phyloP scores from a whole-genome alignment of 805 yeast genomes.

The Lipomyces orientalis region DNA sequence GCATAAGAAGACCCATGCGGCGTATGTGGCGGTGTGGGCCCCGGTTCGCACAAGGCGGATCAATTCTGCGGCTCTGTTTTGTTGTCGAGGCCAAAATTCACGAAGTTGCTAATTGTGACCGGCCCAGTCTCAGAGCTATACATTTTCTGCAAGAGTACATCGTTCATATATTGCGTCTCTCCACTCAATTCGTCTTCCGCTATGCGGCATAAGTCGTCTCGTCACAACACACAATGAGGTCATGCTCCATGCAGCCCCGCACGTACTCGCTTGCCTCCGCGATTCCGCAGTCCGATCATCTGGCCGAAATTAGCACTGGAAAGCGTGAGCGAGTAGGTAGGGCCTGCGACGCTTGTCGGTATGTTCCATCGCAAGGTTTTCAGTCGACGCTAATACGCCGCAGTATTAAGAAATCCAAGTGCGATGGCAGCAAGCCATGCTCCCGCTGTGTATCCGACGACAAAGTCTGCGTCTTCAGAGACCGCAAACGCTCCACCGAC shows the following conservation, averaged over 20 bases:
- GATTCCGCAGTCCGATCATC: too few species aligned
- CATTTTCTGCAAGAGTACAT: too few species aligned
- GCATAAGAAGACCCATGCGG: not conserved
- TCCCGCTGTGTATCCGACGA: constrained; percentile 58
- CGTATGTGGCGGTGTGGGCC: not conserved
- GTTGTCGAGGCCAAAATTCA: not conserved
- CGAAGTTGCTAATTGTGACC: too few species aligned
- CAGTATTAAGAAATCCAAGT: constrained; percentile 34
- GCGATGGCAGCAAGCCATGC: constrained; percentile 56
- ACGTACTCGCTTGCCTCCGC: too few species aligned
- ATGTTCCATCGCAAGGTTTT: not conserved
- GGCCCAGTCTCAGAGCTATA: too few species aligned
- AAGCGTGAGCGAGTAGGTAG: constrained; percentile 50
- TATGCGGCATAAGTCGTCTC: too few species aligned
- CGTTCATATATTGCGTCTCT: too few species aligned
- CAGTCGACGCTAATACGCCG: not conserved
- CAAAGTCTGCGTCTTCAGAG: constrained; percentile 61
- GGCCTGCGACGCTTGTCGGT: constrained; percentile 56
- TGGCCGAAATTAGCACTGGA: too few species aligned
- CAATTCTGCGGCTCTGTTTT: too few species aligned
- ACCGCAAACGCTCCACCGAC: constrained; percentile 52
- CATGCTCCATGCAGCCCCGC: too few species aligned
- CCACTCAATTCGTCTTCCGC: too few species aligned
- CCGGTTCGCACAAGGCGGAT: too few species aligned
- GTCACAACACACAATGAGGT: not conserved